Evolutionary conservation across 2,329 filamentous ascomycete genomes (phyloP), one percentile per base, ranked within the genome.

Genomic region (Ascochyta fabae): DNA sequence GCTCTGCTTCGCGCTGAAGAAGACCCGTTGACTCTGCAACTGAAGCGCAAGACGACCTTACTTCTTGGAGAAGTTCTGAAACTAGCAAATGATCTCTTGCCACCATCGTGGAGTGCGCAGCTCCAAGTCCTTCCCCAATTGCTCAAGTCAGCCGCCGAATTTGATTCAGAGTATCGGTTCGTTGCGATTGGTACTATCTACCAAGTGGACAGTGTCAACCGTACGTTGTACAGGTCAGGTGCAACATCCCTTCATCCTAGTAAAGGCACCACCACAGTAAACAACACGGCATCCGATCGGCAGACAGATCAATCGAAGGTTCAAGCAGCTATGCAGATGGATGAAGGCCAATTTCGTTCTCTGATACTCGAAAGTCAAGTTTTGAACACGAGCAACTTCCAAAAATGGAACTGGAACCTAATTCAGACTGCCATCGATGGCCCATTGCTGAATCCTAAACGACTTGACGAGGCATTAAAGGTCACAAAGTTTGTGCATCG

Each of bases 361-460:
- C 78, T 86, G 26, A 83, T 89, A 69, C 73, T 92, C 16, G 90
- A 98, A 58, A 95, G 91, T 4, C 88, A 92, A 50, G 92, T 99
- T 2, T 80, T 98, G 41, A 91, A 89, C 60, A 95, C 91, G 57
- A 92, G 92, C 59, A 97, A 96, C 65, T 96, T 90, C 69, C 82
- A 87, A 35, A 99, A 99, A 74, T 99, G 95, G 95, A 94, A 96
- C 71, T 99, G 96, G 95, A 92, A 96, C 59, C 81, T 96, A 34
- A 92, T 99, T 38, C 84, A 93, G 55, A 90, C 88, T 66, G 87
- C 98, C 48, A 93, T 99, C 33, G 94, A 98, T 71, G 96, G 95
- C 0, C 95, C 96, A 1, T 78, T 99, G 22, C 89, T 92, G 23
- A 96, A 92, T 62, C 89, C 93, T 0, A 97, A 96, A 75, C 85